Base-by-base conservation (phyloP, 805 yeast genomes). In the Suhomyces xylopsoci region DNA sequence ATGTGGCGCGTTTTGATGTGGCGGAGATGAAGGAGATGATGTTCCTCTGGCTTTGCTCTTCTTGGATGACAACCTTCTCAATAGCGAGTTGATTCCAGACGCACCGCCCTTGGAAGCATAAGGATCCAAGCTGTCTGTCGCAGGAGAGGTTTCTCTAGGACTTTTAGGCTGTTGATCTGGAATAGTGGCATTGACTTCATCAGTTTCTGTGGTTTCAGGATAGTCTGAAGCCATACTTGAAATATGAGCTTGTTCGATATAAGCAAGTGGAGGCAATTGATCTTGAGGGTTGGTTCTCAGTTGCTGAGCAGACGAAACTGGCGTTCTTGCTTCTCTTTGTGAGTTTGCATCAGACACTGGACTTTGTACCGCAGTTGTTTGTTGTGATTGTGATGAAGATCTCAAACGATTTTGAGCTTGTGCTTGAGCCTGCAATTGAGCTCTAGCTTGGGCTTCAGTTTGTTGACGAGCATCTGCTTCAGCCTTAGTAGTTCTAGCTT, bases 191-290 rank as follows among this genome's bases (percentile, higher is more conserved):
- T 26, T 52, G 17, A 49, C 45, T 20, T 30, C 51, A 20, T 34
- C 34, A 17, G 40, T 14, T 6, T 24, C 36, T 20, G 19, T 10
- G 12, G 58, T 49, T 22, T 55, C 53, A 19, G 61, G 51, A 28
- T 53, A 52, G 5, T 58, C 40, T 25, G 61, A 48, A 12, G 68
- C 58, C 32, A 58, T 55, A 22, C 56, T 43, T 1, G 72, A 57
- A 6, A 77, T 71, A 56, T 74, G 77, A 0, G 78, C 78, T 55
- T 69, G 77, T 51, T 70, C 73, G 3, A 78, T 78, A 43, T 65
- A 64, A 12, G 71, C 47, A 34, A 70, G 54, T 12, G 61, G 52
- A 15, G 68, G 60, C 10, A 56, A 28, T 10, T 19, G 28, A 20
- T 47, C 43, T 24, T 14, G 32, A 2, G 42, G 30, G 10, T 24